Conservation (phyloP, 176 grass and related monocot species). For the Juncus inflexus region DNA sequence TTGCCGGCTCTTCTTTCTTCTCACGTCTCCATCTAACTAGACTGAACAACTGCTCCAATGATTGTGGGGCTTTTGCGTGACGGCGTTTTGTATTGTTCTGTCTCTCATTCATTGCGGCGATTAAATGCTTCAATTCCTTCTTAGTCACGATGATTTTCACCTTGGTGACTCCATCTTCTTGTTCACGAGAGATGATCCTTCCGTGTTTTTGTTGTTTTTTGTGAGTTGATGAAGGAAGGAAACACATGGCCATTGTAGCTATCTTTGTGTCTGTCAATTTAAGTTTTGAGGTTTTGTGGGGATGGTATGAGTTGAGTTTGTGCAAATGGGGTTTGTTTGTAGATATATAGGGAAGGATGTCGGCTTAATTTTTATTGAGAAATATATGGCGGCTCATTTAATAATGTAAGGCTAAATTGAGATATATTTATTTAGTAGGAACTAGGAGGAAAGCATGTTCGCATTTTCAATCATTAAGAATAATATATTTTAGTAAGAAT, state of each 20-base stretch:
- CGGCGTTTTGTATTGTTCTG: background rate
- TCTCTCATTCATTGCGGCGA: slow-evolving; percentile 20
- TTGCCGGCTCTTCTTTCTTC: slow-evolving; percentile 13
- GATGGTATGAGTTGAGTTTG: background rate
- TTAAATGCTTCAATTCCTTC: slow-evolving; percentile 35
- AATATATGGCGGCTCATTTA: too few species aligned
- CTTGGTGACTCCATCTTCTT: slow-evolving; percentile 30
- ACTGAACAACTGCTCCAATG: slow-evolving; percentile 32
- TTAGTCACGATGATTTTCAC: slow-evolving; percentile 37
- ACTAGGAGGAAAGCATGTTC: too few species aligned
- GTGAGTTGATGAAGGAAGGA: too few species aligned
- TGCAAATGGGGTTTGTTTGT: background rate
- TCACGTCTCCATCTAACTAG: slow-evolving; percentile 21
- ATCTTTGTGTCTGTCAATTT: too few species aligned
- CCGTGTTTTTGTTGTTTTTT: background rate
- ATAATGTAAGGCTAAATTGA: too few species aligned
- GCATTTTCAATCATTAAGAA: too few species aligned
- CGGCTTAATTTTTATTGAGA: background rate
- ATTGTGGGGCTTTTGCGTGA: slow-evolving; percentile 1
- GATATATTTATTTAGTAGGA: too few species aligned
- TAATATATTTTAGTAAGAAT: too few species aligned
- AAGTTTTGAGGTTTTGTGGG: too few species aligned
- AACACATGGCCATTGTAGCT: too few species aligned
- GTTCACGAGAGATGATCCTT: slow-evolving; percentile 8
- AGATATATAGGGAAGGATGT: slow-evolving; percentile 21